Evolutionary conservation across 106 monocot species (phyloP).

Genomic region (Allium cepa): DNA sequence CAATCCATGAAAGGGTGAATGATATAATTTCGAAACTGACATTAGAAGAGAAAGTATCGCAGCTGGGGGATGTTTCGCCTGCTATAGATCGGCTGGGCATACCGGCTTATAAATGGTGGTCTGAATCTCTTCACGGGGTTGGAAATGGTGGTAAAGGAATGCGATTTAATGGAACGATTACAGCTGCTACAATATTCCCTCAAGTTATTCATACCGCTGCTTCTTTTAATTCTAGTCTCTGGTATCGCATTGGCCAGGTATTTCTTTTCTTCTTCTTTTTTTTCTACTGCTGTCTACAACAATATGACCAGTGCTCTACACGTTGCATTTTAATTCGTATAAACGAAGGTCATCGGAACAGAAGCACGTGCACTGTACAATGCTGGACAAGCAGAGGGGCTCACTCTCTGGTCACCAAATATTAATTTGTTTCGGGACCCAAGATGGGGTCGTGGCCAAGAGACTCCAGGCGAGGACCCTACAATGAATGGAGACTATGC

Average conservation of each 20-base stretch:
- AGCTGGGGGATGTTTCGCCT: no score
- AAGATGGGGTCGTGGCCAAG: conserved; percentile 89
- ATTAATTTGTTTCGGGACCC: conserved; percentile 93
- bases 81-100: conserved; percentile 39
- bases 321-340: not conserved
- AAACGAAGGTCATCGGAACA: conserved; percentile 43
- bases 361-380: conserved; percentile 83
- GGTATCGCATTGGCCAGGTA: conserved; percentile 87
- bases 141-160: conserved; percentile 54
- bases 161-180: conserved; percentile 42
- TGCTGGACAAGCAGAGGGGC: conserved; percentile 64
- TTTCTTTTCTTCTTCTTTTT: not conserved
- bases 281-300: not conserved
- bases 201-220: conserved; percentile 91
- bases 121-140: conserved; percentile 83
- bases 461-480: conserved; percentile 97
- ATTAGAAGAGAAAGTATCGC: no score
- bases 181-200: conserved; percentile 68
- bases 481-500: conserved; percentile 38
- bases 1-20: no score
- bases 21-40: no score
- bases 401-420: conserved; percentile 97
- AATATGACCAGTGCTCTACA: not conserved
- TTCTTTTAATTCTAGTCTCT: conserved; percentile 67
- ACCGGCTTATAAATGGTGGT: conserved; percentile 88